Base-by-base conservation (phyloP, 352 stramenopile genomes). In the Phytophthora crassamura region DNA sequence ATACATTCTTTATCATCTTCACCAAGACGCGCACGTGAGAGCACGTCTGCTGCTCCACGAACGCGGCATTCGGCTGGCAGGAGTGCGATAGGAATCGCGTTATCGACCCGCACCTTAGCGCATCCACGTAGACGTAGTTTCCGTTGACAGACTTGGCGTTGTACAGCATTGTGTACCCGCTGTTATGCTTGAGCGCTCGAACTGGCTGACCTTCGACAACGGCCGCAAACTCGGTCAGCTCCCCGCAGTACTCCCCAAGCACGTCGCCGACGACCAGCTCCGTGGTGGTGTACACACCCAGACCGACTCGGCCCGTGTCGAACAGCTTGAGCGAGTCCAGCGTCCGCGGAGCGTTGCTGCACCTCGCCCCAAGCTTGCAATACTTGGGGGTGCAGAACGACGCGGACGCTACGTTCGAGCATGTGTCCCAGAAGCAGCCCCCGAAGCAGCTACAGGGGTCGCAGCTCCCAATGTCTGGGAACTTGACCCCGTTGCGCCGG, bases 391-490 rank as follows among this genome's bases (percentile, higher is more conserved):
- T 54, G 36, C 54, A 48, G 20, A n/a, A 62, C 4, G 47, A 16
- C 3, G 55, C 43, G 1, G 22, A 42, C 9, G 8, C 25, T 0
- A 35, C 25, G 11, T 50, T 63, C 0, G 30, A 9, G 16, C 43
- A 60, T 2, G 38, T 36, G 25, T 51, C 40, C 52, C 10, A 16
- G 18, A 60, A 60, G 16, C 40, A 60, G 12, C 46, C 52, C 0
- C 52, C 52, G 1, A 18, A 5, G 14, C 53, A 53, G 2, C 9
- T 15, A 25, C 50, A 59, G 3, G 15, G 28, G n/a, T 48, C 20
- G 14, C 20, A 47, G 4, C 36, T 22, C 3, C 45, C 45, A 9
- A 52, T n/a, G 11, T 52, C 45, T 0, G 22, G 25, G 34, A 52
- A 52, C 28, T 8, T 7, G 5, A 32, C 28, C 5, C 28, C 28